Base-by-base conservation (phyloP, 1,139 yeast species). In the Candida sanyaensis region DNA sequence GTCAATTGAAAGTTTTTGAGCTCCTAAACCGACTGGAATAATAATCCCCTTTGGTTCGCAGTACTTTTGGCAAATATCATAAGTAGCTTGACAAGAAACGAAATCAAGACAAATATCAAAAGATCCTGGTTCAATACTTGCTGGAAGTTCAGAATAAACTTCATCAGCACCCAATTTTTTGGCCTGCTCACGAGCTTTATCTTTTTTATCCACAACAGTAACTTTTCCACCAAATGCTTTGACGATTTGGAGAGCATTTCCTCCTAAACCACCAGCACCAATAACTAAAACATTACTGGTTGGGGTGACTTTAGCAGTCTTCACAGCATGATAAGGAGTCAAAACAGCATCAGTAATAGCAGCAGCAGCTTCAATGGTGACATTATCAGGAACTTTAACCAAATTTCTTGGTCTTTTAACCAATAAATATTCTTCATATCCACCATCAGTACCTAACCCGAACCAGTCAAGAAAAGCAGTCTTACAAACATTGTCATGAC, bases 231-330 rank as follows among this genome's bases (percentile, higher is more conserved):
- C 66, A 63, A 50, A 73, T 59, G 55, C 47, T 41, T 52, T 52
- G 13, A 55, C 59, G 48, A 75, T 65, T 52, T 75, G 80, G 21
- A 75, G 50, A 4, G 73, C 80, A 53, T 75, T 75, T 45, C 69
- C 59, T 0, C 80, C 80, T 48, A 75, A 63, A 1, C 80, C 80
- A 24, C 80, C 80, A 28, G 73, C 62, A 1, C 80, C 81, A 45
- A 73, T 53, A 13, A 73, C 62, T 47, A 75, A 61, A 9, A 73
- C 69, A 47, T 66, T 71, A 13, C 65, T 52, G 6, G 64, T 56
- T 10, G 77, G 73, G 5, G 33, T 39, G 9, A 55, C 45, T 23
- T 48, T 42, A 5, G 58, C 58, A 27, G 48, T 38, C 40, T 52
- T 54, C 5, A 55, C 38, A 4, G 78, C 76, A 48, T 72, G 77